phyloP scores from a whole-genome alignment of 495 filamentous ascomycete species.

The Saxispiralis lemnorum region DNA sequence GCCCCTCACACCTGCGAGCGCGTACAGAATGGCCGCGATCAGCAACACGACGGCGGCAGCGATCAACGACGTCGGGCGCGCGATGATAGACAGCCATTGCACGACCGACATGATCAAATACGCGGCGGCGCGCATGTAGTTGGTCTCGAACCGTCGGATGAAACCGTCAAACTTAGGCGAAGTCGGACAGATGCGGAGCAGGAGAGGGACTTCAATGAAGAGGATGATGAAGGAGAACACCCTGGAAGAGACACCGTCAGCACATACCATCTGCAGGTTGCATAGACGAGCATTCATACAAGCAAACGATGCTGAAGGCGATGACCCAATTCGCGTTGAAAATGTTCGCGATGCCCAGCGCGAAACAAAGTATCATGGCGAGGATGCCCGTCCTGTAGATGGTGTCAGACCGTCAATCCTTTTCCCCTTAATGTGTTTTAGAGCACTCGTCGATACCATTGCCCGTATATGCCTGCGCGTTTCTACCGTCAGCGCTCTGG shows the following conservation, averaged over 20 bases:
- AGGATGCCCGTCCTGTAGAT: slow-evolving; percentile 71
- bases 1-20: slow-evolving; percentile 66
- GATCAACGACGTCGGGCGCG: slow-evolving; percentile 49
- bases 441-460: slow-evolving; percentile 64
- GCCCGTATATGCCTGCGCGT: slow-evolving; percentile 85
- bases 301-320: slow-evolving; percentile 63
- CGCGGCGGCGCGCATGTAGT: slow-evolving; percentile 90
- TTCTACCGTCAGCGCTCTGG: slow-evolving; percentile 16
- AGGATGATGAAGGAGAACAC: slow-evolving; percentile 68
- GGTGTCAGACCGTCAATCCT: neutral
- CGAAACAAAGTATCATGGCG: slow-evolving; percentile 87
- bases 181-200: slow-evolving; percentile 94
- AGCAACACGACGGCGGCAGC: slow-evolving; percentile 70
- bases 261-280: neutral
- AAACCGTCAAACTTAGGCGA: slow-evolving; percentile 73
- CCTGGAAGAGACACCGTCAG: slow-evolving; percentile 27
- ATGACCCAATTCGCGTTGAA: slow-evolving; percentile 53
- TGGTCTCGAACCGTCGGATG: slow-evolving; percentile 82
- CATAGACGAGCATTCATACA: slow-evolving; percentile 45
- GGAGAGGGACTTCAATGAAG: slow-evolving; percentile 92
- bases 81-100: slow-evolving; percentile 62
- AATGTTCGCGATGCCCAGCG: slow-evolving; percentile 84
- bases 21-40: slow-evolving; percentile 65
- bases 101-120: slow-evolving; percentile 65
- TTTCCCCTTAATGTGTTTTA: neutral